Percentiles rank a stretch among this genome's conserved stretches.
phyloP scores from a whole-genome alignment of 805 yeast species.

The Suhomyces faveliae region DNA sequence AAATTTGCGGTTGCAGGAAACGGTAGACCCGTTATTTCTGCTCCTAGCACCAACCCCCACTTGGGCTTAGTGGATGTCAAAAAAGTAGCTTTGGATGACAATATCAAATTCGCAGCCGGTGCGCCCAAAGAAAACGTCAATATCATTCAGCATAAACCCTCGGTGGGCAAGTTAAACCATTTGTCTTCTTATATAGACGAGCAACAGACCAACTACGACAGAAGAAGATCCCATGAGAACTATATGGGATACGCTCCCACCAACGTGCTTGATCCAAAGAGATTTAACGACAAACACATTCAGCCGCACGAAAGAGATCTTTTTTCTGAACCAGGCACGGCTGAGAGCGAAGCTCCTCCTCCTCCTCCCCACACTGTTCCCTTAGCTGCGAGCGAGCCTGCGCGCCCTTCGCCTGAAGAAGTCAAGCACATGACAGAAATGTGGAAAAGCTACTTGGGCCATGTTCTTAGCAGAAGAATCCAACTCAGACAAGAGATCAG shows the following conservation, averaged over 20 bases:
- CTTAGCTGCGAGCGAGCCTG: neutral
- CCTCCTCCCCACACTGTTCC: constrained; percentile 26
- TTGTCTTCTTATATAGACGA: constrained; percentile 27
- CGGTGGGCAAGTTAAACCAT: constrained; percentile 18
- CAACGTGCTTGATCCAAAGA: constrained; percentile 9
- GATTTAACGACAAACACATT: neutral
- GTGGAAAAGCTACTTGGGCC: constrained; percentile 37
- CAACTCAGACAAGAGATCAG: constrained; percentile 41
- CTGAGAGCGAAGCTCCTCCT: constrained; percentile 21
- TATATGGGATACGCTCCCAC: constrained; percentile 9
- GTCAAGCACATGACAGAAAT: constrained; percentile 13
- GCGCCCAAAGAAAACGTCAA: constrained; percentile 20
- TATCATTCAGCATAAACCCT: neutral
- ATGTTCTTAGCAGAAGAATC: constrained; percentile 37
- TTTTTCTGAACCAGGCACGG: neutral
- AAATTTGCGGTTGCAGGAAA: neutral
- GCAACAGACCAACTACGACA: constrained; percentile 20
- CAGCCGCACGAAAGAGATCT: neutral
- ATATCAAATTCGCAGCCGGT: constrained; percentile 23
- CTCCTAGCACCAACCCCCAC: constrained; percentile 32
- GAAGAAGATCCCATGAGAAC: constrained; percentile 4
- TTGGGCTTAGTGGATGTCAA: constrained; percentile 20
- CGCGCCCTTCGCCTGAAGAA: neutral
- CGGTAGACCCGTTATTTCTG: constrained; percentile 18
- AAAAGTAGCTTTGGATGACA: constrained; percentile 22